Evolutionary conservation across 1,284 basidiomycete species (phyloP), one percentile per base, ranked within the genome.

Genomic region (Malassezia restricta): DNA sequence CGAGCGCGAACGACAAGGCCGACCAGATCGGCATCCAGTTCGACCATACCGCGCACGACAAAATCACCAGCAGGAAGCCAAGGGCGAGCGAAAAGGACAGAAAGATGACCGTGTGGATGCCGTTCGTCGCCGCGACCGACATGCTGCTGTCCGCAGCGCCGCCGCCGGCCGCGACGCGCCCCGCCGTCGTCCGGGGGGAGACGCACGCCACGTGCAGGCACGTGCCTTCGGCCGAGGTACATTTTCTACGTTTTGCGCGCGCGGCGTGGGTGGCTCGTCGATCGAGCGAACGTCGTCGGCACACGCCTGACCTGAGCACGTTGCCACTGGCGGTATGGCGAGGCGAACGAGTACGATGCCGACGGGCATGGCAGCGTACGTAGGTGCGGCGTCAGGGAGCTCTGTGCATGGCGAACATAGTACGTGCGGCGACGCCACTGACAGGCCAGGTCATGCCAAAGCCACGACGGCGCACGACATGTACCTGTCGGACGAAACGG

Each of bases 11-110:
- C 30, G 85, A 91, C 61, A 95, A 77, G 3, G 94, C 92, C 95
- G 96, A 92, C 61, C 98, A 81, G 45, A 98, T 78, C 41, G 94
- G 94, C 12, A 98, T 78, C 94, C 94, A 99, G 75, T 99, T 98
- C 32, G 82, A 76, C 84, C 86, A 98, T 35, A 98, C 78, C 24
- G 94, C 92, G 74, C 94, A 98, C 1, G 88, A 91, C 29, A 99
- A 83, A 74, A 99, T 99, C 73, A 98, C 87, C 68, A 98, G 82
- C 52, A 98, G 78, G 77, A 98, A 99, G 27, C 94, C 94, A 29
- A 94, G 80, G 11, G 94, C 94, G 39, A 99, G 83, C 53, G 95
- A 87, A 75, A 98, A 94, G 4, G 92, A 90, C 32, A 72, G 63
- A 29, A 68, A 57, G 40, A 72, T 71, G 53, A 72, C 64, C 31